A percentile compares a stretch with the other conserved stretches of the same genome.
phyloP scores from a whole-genome alignment of 192 early-diverging fungal species.

The Rhizophagus prolifer region DNA sequence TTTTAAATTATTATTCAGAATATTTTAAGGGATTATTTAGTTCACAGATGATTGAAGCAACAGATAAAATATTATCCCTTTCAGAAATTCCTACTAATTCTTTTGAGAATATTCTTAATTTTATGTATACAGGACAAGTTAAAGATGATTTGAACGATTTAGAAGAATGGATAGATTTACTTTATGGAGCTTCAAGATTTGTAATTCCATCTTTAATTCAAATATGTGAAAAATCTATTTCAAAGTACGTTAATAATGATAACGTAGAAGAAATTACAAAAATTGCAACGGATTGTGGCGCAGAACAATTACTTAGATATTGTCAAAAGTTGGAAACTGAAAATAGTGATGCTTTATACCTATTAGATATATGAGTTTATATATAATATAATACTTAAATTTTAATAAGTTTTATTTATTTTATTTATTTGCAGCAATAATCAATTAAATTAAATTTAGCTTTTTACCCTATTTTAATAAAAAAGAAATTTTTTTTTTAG shows the following conservation, averaged over 20 bases:
- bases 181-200: slow-evolving; percentile 6
- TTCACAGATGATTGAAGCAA: slow-evolving; percentile 3
- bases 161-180: background rate
- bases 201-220: background rate
- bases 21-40: background rate
- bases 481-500: too few species aligned
- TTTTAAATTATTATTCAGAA: background rate
- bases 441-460: too few species aligned
- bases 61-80: background rate
- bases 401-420: too few species aligned
- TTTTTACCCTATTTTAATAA: too few species aligned
- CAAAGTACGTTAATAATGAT: background rate
- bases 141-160: background rate
- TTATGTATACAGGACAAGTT: background rate
- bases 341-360: background rate
- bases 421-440: too few species aligned
- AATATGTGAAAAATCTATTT: background rate
- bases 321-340: background rate
- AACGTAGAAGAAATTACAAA: background rate
- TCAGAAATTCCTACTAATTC: background rate
- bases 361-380: too few species aligned
- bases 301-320: slow-evolving; percentile 2
- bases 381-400: too few species aligned
- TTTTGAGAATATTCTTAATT: background rate
- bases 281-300: background rate